These are phyloP conservation scores for Amanita rimosa DNA, from an alignment of 768 basidiomycete species.

Conservation along the genomic window DNA sequence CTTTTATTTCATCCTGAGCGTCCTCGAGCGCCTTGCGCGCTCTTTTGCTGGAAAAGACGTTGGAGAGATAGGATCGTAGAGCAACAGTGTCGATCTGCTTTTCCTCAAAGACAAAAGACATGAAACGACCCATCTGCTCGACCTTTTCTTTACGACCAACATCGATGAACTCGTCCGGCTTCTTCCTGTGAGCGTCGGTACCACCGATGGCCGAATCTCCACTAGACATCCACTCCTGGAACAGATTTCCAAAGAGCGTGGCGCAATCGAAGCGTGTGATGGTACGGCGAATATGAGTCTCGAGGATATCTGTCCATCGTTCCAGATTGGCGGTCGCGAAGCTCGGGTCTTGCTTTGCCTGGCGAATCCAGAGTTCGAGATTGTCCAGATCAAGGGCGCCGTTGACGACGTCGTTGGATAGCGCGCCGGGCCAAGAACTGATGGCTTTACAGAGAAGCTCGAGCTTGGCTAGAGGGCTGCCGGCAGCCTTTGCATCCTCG, in stretches of 20 bases:
- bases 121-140: conserved; percentile 28
- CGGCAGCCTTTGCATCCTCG: conserved; percentile 13
- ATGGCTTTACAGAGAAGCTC: conserved; percentile 23
- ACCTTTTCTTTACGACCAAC: conserved; percentile 29
- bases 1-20: conserved; percentile 18
- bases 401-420: conserved; percentile 12
- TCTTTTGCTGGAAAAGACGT: conserved; percentile 24
- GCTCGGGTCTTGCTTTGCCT: conserved; percentile 28
- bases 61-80: conserved; percentile 22
- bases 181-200: conserved; percentile 7
- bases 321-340: conserved; percentile 23
- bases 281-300: conserved; percentile 27
- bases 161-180: conserved; percentile 15
- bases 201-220: conserved; percentile 23
- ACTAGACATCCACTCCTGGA: conserved; percentile 33
- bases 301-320: conserved; percentile 26
- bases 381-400: conserved; percentile 18
- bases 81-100: conserved; percentile 20
- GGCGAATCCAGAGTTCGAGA: conserved; percentile 26
- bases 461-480: conserved; percentile 17
- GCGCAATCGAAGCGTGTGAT: conserved; percentile 27
- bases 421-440: conserved; percentile 24
- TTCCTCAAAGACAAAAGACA: conserved; percentile 29
- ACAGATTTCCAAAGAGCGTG: conserved; percentile 28
- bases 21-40: conserved; percentile 17